Base-by-base conservation (phyloP, 1,284 basidiomycete species). In the Marasmius oreades region DNA sequence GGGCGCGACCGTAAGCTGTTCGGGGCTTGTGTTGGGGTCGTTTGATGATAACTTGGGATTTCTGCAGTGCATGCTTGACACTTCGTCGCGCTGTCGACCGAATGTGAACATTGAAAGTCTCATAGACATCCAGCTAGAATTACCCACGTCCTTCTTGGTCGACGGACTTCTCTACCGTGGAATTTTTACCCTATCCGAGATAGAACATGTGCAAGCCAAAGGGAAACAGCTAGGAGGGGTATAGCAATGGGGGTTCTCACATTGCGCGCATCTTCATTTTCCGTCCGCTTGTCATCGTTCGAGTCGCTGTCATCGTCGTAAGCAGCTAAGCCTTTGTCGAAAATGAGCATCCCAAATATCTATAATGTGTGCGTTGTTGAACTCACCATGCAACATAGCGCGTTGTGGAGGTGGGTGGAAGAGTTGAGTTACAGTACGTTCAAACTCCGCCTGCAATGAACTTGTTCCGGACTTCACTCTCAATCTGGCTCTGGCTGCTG, bases 251-350 rank as follows among this genome's bases (percentile, higher is more conserved):
- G 74, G 70, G 71, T 75, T 82, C 86, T 88, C 82, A 88, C 86
- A 87, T 80, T 71, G 62, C 69, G 62, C 56, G 64, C 66, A 45
- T 59, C 44, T 50, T 59, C 61, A 43, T 53, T 62, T 51, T 69
- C 69, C 18, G 69, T 66, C n/a, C 71, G 65, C 45, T 64, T 61
- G 36, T 68, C 70, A 31, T 73, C 75, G 61, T 85, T 85, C 24
- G 74, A 71, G 61, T 87, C 85, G 61, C 82, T 85, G 62, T 86
- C 86, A 52, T 83, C 85, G 60, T 77, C 81, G 64, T 88, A 89
- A 34, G 81, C 80, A 26, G 81, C 80, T 31, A 89, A 79, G 20
- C 84, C 86, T 88, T 24, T 1, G 36, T 42, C 11, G 23, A 39
- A 37, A 2, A 52, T 42, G 5, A 20, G 16, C 7, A 20, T 42